Base-by-base conservation (phyloP, 1,139 yeast genomes). In the Hyphopichia wangnamkhiaoensis region DNA sequence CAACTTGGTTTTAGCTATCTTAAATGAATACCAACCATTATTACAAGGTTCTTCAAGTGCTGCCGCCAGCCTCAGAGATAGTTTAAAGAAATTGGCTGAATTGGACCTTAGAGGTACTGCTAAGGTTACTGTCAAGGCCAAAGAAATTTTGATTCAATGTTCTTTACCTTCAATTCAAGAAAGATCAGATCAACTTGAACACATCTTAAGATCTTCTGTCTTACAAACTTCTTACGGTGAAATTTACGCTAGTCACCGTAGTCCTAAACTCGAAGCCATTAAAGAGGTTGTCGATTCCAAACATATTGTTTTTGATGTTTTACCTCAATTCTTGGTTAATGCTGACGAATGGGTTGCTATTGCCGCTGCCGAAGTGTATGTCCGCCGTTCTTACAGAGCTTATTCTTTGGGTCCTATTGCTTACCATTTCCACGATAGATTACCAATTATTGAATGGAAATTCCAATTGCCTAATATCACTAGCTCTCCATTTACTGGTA, bases 381-480 rank as follows among this genome's bases (percentile, higher is more conserved):
- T 91, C 43, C 85, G 98, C 65, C 86, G 98, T 62, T 95, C 98
- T 37, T 93, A 91, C 74, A 83, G 98, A 60, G 98, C 98, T 32
- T 94, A 94, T 67, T 84, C 90, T 30, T 82, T 93, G 48, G 86
- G 89, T 41, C 84, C 83, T 45, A 77, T 93, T 42, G 68, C 73
- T 40, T 87, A 88, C 58, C 79, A 76, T 48, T 69, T 71, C 57
- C 77, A 82, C 45, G 79, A 78, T 44, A 71, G 74, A 38, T 67
- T 81, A 42, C 93, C 94, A 38, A 76, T 87, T 37, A 76, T 89
- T 48, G 84, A 87, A 52, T 93, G 97, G 95, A 84, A 83, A 56
- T 93, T 93, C 76, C 91, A 86, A 65, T 75, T 93, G 52, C 95
- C 96, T 45, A 78, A 85, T 49, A 67, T 79, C 46, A 64, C 76